phyloP scores from a whole-genome alignment of 495 filamentous ascomycete species.

The Aspergillus incahuasiensis region DNA sequence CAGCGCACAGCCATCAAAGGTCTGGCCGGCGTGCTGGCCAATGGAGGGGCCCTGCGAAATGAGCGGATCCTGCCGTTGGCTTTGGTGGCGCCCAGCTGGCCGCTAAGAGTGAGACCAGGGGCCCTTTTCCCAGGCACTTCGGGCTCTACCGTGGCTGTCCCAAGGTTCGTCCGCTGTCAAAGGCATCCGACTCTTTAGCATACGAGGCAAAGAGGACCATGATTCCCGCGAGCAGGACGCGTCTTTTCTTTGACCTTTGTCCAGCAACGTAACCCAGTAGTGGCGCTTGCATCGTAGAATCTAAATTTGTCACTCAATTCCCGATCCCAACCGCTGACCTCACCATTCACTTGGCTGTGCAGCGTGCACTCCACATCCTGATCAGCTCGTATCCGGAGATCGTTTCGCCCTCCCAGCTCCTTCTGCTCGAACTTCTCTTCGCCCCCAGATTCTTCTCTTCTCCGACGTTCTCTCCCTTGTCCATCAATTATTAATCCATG shows the following conservation, averaged over 20 bases:
- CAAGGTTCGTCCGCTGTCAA: not conserved
- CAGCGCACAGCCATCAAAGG: not conserved
- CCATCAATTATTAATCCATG: not conserved
- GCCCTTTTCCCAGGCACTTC: not conserved
- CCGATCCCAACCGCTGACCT: not conserved
- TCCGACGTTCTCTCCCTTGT: not conserved
- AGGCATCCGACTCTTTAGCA: not conserved
- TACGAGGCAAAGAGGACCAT: not conserved
- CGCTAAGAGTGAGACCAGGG: constrained; percentile 14
- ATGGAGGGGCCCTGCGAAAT: not conserved
- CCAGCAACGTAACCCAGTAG: not conserved
- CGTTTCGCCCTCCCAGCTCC: no score
- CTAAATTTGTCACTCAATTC: not conserved
- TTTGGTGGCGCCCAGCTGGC: constrained; percentile 1
- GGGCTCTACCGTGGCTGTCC: not conserved
- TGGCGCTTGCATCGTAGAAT: not conserved
- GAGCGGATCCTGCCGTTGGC: constrained; percentile 15
- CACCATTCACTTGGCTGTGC: not conserved
- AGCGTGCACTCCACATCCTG: not conserved
- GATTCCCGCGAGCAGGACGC: not conserved
- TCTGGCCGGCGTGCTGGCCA: not conserved
- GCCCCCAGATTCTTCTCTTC: not conserved
- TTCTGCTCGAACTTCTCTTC: not conserved
- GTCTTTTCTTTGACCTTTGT: not conserved
- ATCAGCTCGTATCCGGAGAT: constrained; percentile 5